Evolutionary conservation across 2,329 filamentous ascomycete species (phyloP).

Genomic region (Neophaeococcomyces mojaviensis): DNA sequence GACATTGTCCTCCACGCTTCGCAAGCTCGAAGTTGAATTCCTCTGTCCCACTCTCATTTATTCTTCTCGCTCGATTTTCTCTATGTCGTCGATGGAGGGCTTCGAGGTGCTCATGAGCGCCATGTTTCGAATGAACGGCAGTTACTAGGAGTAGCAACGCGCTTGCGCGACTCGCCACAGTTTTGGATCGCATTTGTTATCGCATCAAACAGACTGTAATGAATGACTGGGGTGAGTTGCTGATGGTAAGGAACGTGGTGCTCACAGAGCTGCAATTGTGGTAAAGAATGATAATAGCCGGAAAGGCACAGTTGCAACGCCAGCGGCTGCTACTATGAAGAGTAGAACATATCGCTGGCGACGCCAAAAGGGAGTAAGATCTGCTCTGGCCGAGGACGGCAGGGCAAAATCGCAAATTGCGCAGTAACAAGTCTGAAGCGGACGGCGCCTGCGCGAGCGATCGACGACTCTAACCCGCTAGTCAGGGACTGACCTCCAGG

Average conservation of each 20-base stretch:
- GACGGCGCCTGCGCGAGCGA: constrained; percentile 1
- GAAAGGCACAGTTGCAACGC: constrained; percentile 12
- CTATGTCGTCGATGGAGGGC: constrained; percentile 29
- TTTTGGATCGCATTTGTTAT: constrained; percentile 3
- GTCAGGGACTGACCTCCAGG: not conserved
- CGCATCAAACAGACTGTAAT: constrained; percentile 6
- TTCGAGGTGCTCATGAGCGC: constrained; percentile 27
- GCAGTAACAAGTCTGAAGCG: not conserved
- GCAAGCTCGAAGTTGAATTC: constrained; percentile 28
- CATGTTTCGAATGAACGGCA: constrained; percentile 23
- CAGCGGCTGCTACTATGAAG: constrained; percentile 14
- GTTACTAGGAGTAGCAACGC: constrained; percentile 32
- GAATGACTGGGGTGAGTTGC: constrained; percentile 22
- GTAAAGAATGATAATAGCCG: constrained; percentile 22
- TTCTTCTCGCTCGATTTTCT: constrained; percentile 17
- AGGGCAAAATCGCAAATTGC: not conserved
- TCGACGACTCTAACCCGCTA: not conserved
- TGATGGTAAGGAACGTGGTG: constrained; percentile 3
- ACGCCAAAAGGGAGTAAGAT: not conserved
- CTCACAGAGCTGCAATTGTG: constrained; percentile 9
- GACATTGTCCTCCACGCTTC: constrained; percentile 52
- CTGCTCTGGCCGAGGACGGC: not conserved
- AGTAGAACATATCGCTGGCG: constrained; percentile 1
- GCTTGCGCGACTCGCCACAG: constrained; percentile 2
- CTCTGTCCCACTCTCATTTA: not conserved